phyloP scores from a whole-genome alignment of 1,139 yeast genomes.

The Hansenula sp. region DNA sequence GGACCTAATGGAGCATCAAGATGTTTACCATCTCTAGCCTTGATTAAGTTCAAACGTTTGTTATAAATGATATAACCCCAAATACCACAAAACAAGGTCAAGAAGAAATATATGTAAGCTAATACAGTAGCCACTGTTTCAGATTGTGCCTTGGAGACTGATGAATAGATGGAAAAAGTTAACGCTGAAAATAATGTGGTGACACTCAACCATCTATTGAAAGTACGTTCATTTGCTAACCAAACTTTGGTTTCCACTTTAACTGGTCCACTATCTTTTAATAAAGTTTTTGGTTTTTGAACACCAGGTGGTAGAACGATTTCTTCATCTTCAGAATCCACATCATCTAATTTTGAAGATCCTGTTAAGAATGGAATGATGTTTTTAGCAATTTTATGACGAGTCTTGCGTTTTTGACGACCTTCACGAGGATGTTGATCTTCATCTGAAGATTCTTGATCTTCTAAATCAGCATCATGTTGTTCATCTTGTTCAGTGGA shows the following conservation, averaged over 20 bases:
- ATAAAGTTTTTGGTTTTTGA: slow-evolving; percentile 66
- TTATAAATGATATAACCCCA: slow-evolving; percentile 88
- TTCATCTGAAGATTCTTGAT: slow-evolving; percentile 38
- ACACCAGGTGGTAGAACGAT: slow-evolving; percentile 87
- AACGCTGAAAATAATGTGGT: slow-evolving; percentile 84
- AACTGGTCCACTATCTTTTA: slow-evolving; percentile 87
- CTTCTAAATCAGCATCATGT: slow-evolving; percentile 39
- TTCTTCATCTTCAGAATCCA: slow-evolving; percentile 89
- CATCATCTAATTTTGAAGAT: slow-evolving; percentile 39
- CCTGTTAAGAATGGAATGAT: slow-evolving; percentile 24
- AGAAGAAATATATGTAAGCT: slow-evolving; percentile 75
- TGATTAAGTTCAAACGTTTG: slow-evolving; percentile 67
- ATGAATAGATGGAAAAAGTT: slow-evolving; percentile 78
- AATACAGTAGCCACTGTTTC: slow-evolving; percentile 51
- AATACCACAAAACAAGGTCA: slow-evolving; percentile 75
- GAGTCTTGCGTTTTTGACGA: slow-evolving; percentile 5
- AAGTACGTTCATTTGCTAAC: slow-evolving; percentile 97
- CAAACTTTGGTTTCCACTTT: slow-evolving; percentile 97
- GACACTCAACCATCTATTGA: slow-evolving; percentile 91
- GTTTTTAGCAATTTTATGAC: slow-evolving; percentile 15
- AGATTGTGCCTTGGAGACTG: slow-evolving; percentile 64
- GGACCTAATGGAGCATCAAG: slow-evolving; percentile 92
- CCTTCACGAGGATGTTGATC: too few relatives aligned
- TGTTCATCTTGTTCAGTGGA: slow-evolving; percentile 3
- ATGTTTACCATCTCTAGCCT: slow-evolving; percentile 79